Conservation (phyloP, 805 yeast genomes). For the Yarrowia sp. region DNA sequence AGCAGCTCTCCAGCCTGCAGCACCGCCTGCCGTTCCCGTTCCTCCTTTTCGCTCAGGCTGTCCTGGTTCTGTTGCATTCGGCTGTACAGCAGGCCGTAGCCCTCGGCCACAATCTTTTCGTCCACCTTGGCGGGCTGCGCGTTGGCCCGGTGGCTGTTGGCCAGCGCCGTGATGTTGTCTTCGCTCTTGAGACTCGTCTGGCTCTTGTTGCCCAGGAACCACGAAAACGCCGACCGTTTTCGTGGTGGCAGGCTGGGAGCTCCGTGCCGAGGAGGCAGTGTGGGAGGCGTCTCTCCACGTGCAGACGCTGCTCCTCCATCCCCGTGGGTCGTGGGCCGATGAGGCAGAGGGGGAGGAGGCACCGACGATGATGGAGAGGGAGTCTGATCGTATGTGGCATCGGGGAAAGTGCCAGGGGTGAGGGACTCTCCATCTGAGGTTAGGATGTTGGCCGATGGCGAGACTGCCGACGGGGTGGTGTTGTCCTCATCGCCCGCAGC, state of each 20-base stretch:
- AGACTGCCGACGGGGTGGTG: not conserved
- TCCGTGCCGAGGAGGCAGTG: constrained; percentile 48
- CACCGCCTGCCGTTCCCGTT: constrained; percentile 36
- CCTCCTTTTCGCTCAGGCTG: constrained; percentile 33
- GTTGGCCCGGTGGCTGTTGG: constrained; percentile 22
- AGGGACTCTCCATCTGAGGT: constrained; percentile 12
- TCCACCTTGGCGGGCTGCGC: constrained; percentile 29
- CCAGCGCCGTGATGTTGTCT: constrained; percentile 23
- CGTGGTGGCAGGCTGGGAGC: constrained; percentile 43
- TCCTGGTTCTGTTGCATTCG: constrained; percentile 37
- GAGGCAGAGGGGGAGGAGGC: constrained; percentile 40
- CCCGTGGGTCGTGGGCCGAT: constrained; percentile 31
- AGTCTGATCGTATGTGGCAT: constrained; percentile 16
- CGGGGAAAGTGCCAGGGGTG: constrained; percentile 22
- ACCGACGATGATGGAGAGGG: constrained; percentile 25
- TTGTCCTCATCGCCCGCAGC: not conserved
- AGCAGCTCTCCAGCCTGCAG: constrained; percentile 15
- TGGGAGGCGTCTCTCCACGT: constrained; percentile 42
- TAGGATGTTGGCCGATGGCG: not conserved
- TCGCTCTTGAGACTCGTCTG: constrained; percentile 37
- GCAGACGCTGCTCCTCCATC: constrained; percentile 4
- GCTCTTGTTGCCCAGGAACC: constrained; percentile 38
- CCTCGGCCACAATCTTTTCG: constrained; percentile 31
- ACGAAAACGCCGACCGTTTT: constrained; percentile 36
- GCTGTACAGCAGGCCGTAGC: constrained; percentile 32